Conservation (phyloP, 164 flowering plant genomes). For the Sextonia rubra region DNA sequence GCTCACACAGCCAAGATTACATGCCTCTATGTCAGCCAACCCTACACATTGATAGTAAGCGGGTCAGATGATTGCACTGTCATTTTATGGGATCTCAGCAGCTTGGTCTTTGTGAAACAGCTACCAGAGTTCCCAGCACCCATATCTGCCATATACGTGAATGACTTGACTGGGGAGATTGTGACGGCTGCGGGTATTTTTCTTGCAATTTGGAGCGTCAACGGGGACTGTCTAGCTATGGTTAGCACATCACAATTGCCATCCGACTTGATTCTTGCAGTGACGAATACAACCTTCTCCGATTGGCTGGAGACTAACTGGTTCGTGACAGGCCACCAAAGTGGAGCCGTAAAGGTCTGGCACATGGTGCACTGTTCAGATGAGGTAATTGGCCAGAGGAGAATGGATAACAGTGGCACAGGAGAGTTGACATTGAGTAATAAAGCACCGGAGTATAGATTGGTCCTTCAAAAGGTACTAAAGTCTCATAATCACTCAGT, state of each 20-base stretch:
- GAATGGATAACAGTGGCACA: slow-evolving; percentile 24
- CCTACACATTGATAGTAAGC: slow-evolving; percentile 83
- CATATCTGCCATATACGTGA: slow-evolving; percentile 76
- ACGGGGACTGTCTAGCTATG: slow-evolving; percentile 86
- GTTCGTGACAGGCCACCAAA: slow-evolving; percentile 92
- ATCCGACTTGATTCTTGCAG: slow-evolving; percentile 74
- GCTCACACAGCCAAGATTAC: slow-evolving; percentile 81
- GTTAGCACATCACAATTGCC: slow-evolving; percentile 90
- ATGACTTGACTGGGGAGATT: slow-evolving; percentile 85
- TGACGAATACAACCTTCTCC: slow-evolving; percentile 73
- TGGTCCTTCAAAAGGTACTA: slow-evolving; percentile 73
- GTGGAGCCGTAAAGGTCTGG: slow-evolving; percentile 97
- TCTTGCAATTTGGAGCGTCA: slow-evolving; percentile 93
- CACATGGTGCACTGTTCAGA: slow-evolving; percentile 70
- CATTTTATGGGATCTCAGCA: slow-evolving; percentile 90
- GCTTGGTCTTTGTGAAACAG: slow-evolving; percentile 77
- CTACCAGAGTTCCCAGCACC: slow-evolving; percentile 91
- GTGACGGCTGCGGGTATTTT: slow-evolving; percentile 86
- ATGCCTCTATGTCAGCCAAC: slow-evolving; percentile 82
- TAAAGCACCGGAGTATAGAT: slow-evolving; percentile 65
- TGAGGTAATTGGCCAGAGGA: slow-evolving; percentile 34
- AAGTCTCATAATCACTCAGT: slow-evolving; percentile 84
- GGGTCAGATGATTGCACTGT: slow-evolving; percentile 93
- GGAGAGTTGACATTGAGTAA: slow-evolving; percentile 37
- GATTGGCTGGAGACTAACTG: slow-evolving; percentile 90